Evolutionary conservation across 192 early-diverging fungal species (phyloP), one percentile per base, ranked within the genome.

Genomic region (Coemansia sp.): DNA sequence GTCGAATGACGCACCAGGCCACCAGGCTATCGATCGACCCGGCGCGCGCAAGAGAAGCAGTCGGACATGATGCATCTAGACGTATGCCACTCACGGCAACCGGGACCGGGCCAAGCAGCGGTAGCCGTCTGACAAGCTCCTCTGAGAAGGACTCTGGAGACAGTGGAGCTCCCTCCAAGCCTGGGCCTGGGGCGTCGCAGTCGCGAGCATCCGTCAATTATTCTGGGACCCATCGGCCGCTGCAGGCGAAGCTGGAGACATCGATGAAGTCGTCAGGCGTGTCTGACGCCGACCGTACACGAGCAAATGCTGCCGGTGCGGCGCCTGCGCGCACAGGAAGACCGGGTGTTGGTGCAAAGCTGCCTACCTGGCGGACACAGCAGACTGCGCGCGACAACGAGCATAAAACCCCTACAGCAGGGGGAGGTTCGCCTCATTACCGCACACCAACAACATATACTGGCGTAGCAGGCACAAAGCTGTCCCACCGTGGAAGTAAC

Each of bases 1-100:
- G 73, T 17, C 79, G 79, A 36, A 81, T 81, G 79, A 81, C 73
- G 15, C 79, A 81, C 43, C 79, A 81, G 58, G 79, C 79, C 23
- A 75, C 78, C 7, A 64, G 65, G 42, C 56, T 81, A 49, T 74
- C 68, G 7, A 75, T 81, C 1, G 78, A 81, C 36, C 71, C 78
- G 1, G 73, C 66, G 61, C 69, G 73, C 20, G 79, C 79, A 40
- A 59, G 67, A 52, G 49, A 22, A 58, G 74, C 60, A 15, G 61
- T 61, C 3, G 70, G 63, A n/a, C 69, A 25, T 9, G 62, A 53
- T 9, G 22, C 36, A 10, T 50, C 42, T 34, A 69, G 25, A 36
- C 70, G 70, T 49, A 71, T 29, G 2, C 78, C 78, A 22, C 59
- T 60, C 33, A 81, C 79, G 9, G 79, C 79, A 11, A 73, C 66